Evolutionary conservation across 2,329 filamentous ascomycete genomes (phyloP).

Genomic region (Claviceps africana): DNA sequence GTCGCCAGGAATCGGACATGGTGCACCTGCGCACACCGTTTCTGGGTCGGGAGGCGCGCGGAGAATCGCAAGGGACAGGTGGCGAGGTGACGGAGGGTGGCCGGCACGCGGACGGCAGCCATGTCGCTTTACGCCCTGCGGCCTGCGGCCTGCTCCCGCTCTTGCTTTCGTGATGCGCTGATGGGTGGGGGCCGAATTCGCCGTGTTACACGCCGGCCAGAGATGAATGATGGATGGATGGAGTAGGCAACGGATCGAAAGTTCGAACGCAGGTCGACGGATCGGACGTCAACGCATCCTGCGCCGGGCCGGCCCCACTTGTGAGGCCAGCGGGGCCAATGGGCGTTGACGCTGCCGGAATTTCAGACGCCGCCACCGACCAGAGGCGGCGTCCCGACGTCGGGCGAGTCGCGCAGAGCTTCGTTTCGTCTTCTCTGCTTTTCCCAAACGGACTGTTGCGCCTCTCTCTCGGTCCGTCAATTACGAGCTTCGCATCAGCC

Average conservation of each 20-base stretch:
- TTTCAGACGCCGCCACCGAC: constrained; percentile 1
- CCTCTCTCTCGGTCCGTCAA: not conserved
- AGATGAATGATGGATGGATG: not conserved
- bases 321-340: not conserved
- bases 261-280: not conserved
- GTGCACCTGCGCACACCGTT: constrained; percentile 82
- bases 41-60: constrained; percentile 37
- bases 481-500: not conserved
- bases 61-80: constrained; percentile 18
- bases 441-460: not conserved
- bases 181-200: not conserved
- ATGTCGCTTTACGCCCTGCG: no score
- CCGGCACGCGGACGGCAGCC: constrained; percentile 33
- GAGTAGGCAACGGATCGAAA: not conserved
- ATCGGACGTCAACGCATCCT: not conserved
- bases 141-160: no score
- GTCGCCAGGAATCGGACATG: constrained; percentile 83
- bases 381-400: not conserved
- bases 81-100: constrained; percentile 31
- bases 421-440: not conserved
- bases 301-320: not conserved
- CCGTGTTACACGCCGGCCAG: not conserved
- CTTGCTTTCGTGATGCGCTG: not conserved
- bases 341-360: constrained; percentile 7
- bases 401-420: not conserved